Evolutionary conservation across 805 yeast species (phyloP).

Genomic region (Candida khao-thaluensis): DNA sequence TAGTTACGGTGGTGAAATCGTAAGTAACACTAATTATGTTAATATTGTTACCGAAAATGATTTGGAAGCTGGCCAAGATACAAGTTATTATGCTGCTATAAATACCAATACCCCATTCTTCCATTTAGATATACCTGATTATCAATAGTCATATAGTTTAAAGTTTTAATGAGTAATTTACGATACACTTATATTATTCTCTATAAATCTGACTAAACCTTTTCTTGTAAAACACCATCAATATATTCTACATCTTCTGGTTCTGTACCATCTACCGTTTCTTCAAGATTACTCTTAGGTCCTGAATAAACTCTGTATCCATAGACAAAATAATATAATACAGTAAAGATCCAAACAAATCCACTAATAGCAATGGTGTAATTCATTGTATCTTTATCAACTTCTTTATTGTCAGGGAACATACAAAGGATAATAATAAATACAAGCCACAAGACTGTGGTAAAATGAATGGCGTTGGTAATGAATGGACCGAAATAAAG

Average conservation of each 20-base stretch:
- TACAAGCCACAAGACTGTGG: slow-evolving; percentile 47
- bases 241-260: not conserved
- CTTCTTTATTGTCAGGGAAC: slow-evolving; percentile 54
- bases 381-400: slow-evolving; percentile 55
- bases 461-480: slow-evolving; percentile 45
- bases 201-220: slow-evolving; percentile 2
- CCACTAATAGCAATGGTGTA: slow-evolving; percentile 65
- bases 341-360: slow-evolving; percentile 56
- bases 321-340: slow-evolving; percentile 49
- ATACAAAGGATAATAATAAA: slow-evolving; percentile 56
- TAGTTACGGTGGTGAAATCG: slow-evolving; percentile 42
- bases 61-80: slow-evolving; percentile 28
- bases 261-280: not conserved
- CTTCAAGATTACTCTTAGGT: slow-evolving; percentile 37
- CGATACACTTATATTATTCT: no score
- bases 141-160: no score
- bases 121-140: slow-evolving; percentile 74
- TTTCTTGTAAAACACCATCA: slow-evolving; percentile 1
- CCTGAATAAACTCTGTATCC: slow-evolving; percentile 59
- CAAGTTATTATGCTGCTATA: slow-evolving; percentile 50
- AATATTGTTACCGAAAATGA: slow-evolving; percentile 36
- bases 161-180: no score
- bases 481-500: slow-evolving; percentile 56
- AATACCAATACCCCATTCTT: slow-evolving; percentile 72
- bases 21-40: slow-evolving; percentile 40